Evolutionary conservation across 202 grass and related monocot species (phyloP).

Genomic region (Schoenoplectus triqueter): DNA sequence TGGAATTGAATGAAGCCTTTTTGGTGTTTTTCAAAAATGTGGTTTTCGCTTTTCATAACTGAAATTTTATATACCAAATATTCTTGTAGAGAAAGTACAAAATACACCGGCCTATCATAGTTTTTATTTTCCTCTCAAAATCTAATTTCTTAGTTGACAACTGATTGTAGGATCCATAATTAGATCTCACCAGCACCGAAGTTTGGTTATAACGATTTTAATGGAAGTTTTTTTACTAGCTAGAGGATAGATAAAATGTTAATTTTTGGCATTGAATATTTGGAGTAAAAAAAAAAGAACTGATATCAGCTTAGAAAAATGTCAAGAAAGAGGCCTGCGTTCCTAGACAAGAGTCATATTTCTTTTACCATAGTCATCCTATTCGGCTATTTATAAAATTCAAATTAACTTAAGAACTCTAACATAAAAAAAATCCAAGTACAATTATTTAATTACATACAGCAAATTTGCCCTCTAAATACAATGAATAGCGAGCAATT

Average conservation of each 20-base stretch:
- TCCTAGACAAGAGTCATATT: not conserved
- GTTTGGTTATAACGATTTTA: not conserved
- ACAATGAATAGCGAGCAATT: not conserved
- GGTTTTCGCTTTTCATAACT: not conserved
- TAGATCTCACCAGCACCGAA: not conserved
- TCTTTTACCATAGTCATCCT: not conserved
- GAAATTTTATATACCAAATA: not conserved
- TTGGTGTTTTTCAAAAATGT: not conserved
- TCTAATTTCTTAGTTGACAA: not conserved
- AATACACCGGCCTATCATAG: not conserved
- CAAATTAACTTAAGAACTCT: not conserved
- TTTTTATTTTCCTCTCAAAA: not conserved
- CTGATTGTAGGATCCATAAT: not conserved
- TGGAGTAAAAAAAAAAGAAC: not conserved
- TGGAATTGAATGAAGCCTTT: not conserved
- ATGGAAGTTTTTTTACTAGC: not conserved
- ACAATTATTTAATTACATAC: not conserved
- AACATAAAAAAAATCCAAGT: not conserved
- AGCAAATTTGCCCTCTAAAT: not conserved
- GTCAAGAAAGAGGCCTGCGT: not conserved
- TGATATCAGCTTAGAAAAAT: not conserved
- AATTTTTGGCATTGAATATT: not conserved
- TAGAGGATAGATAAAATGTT: too few species aligned
- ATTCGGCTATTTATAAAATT: not conserved
- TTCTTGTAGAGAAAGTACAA: not conserved